These are phyloP conservation scores for Cupressus sempervirens DNA, from an alignment of 75 land plant species.

Conservation along the genomic window DNA sequence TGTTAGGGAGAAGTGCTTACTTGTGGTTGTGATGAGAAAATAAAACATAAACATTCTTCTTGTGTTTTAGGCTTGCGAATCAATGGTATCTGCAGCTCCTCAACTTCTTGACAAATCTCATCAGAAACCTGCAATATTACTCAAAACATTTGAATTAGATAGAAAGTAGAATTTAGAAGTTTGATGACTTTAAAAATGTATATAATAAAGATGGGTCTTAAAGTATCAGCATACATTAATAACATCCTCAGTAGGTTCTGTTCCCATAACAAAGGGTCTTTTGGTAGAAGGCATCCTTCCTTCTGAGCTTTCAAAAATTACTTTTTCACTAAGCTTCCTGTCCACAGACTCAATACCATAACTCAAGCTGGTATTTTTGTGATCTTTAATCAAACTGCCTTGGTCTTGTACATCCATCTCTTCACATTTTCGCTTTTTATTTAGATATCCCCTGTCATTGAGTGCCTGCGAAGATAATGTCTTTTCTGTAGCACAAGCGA, in stretches of 20 bases:
- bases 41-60: not conserved
- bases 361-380: not conserved
- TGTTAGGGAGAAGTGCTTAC: not conserved
- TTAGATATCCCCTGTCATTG: not conserved
- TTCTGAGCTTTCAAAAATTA: not conserved
- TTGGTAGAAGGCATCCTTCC: conserved; percentile 2
- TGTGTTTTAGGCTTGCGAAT: conserved; percentile 2
- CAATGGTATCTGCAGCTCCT: not conserved
- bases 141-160: not conserved
- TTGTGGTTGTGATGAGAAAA: conserved; percentile 9
- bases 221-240: not conserved
- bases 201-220: not conserved
- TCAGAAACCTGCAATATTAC: not conserved
- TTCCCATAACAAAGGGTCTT: not conserved
- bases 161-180: not conserved
- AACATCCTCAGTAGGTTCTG: not conserved
- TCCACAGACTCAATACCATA: not conserved
- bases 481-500: not conserved
- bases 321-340: not conserved
- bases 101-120: conserved; percentile 3
- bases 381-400: not conserved
- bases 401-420: not conserved
- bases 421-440: conserved; percentile 4
- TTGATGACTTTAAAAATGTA: not conserved
- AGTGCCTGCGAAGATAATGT: not conserved